Base-by-base conservation (phyloP, 2,329 filamentous ascomycete species). In the Fonsecaea erecta region DNA sequence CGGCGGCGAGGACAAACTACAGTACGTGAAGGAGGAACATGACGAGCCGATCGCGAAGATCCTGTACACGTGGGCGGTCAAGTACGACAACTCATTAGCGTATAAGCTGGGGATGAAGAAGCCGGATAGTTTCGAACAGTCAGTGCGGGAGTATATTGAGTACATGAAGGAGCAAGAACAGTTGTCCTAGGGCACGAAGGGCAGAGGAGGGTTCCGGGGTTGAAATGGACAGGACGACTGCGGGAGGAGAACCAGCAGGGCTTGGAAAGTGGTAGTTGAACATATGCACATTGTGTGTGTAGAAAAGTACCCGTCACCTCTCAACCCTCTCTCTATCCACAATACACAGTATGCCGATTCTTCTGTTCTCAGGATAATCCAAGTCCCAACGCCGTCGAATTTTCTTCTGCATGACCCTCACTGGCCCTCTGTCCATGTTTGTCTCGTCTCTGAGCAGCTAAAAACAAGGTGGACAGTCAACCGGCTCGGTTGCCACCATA, bases 111-210 rank as follows among this genome's bases (percentile, higher is more conserved):
- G 85, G 0, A 79, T 86, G 65, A 77, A 80, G 57, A 76, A 78
- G 52, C 85, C 87, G 71, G 74, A 78, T 62, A 81, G 79, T 8
- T 84, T 83, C 62, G 85, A 87, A 70, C 77, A 82, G 53, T 77
- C 86, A 5, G 85, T 88, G 11, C 80, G 78, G 73, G 83, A 87
- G 73, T 87, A 86, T 69, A 76, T 83, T n/a, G 75, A 81, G 60
- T 76, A 63, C 48, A 61, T 72, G 64, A 64, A 71, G 43, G 68
- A 72, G 63, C 62, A 72, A 46, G 61, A 69, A 65, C 60, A 24
- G 21, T 37, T 59, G 28, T 46, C 56, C 32, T 60, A 9, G 51
- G 30, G 2, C 16, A 52, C n/a, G 46, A 28, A 52, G 48, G n/a
- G 30, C 59, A 24, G 5, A 32, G 4, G 8, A 37, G 54, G 34